These are phyloP conservation scores for Russula emetica DNA, from an alignment of 768 basidiomycete genomes.

Conservation along the genomic window DNA sequence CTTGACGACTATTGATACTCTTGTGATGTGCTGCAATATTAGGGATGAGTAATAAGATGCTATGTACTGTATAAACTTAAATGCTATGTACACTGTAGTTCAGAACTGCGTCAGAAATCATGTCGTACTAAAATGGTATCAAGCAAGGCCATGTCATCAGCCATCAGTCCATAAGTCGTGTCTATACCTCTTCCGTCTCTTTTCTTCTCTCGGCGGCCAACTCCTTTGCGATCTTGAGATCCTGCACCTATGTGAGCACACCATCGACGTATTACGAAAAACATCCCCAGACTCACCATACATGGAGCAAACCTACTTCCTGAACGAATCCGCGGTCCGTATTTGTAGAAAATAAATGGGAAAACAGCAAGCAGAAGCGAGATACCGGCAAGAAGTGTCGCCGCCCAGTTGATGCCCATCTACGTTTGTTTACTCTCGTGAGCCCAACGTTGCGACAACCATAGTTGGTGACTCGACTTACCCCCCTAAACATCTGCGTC, in stretches of 20 bases:
- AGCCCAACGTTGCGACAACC: background rate
- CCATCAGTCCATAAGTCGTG: background rate
- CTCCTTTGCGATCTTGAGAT: background rate
- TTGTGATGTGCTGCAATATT: background rate
- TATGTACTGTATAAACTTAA: background rate
- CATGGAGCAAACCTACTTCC: background rate
- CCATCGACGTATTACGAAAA: background rate
- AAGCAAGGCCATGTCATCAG: background rate
- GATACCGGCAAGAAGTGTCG: background rate
- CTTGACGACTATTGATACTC: too few relatives aligned
- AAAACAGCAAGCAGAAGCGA: background rate
- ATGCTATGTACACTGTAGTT: too few relatives aligned
- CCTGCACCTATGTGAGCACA: background rate
- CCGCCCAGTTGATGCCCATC: background rate
- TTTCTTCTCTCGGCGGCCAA: background rate
- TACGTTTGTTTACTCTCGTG: background rate
- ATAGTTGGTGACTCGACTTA: slow-evolving; percentile 27
- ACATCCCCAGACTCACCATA: background rate
- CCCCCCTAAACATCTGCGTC: slow-evolving; percentile 53
- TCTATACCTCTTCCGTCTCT: background rate
- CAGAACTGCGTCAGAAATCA: background rate
- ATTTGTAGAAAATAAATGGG: background rate
- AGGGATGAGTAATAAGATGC: background rate
- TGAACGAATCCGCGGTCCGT: background rate
- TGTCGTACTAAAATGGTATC: background rate